Percentiles rank a stretch among this genome's conserved stretches.
phyloP scores from a whole-genome alignment of 345 rosid genomes.

The Populus ilicifolia region DNA sequence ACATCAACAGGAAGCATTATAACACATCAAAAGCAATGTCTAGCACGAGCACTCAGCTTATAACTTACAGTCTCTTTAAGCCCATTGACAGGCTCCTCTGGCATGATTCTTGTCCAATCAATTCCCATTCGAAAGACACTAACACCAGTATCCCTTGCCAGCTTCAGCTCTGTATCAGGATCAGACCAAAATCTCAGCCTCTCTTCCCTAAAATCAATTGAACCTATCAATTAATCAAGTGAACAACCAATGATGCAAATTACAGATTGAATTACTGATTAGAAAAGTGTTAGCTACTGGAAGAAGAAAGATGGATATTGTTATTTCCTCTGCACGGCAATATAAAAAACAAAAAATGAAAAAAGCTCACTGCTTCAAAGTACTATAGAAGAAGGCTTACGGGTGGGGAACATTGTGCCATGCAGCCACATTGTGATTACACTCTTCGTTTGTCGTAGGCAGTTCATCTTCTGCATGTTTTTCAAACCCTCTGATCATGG shows the following conservation, averaged over 20 bases:
- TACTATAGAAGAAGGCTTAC: constrained; percentile 45
- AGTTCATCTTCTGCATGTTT: constrained; percentile 46
- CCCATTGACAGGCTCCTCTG: constrained; percentile 72
- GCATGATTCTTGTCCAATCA: constrained; percentile 92
- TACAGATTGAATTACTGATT: background rate
- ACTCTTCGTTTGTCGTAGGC: constrained; percentile 28
- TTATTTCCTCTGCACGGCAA: background rate
- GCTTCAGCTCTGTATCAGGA: constrained; percentile 82
- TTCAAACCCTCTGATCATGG: constrained; percentile 73
- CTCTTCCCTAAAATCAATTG: constrained; percentile 63
- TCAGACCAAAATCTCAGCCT: constrained; percentile 95
- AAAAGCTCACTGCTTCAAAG: constrained; percentile 7
- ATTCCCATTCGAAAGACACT: constrained; percentile 88
- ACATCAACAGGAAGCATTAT: constrained; percentile 10
- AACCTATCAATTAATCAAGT: constrained; percentile 19
- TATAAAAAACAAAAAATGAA: background rate
- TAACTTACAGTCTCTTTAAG: constrained; percentile 58
- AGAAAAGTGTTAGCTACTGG: background rate
- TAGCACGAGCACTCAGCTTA: constrained; percentile 14
- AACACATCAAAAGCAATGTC: constrained; percentile 11
- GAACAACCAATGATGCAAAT: constrained; percentile 2
- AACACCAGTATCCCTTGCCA: constrained; percentile 80
- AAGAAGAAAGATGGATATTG: background rate
- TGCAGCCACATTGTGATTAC: constrained; percentile 78
- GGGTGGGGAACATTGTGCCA: constrained; percentile 90